Evolutionary conservation across 805 yeast species (phyloP).

Genomic region (Nakazawaea anatomiae): DNA sequence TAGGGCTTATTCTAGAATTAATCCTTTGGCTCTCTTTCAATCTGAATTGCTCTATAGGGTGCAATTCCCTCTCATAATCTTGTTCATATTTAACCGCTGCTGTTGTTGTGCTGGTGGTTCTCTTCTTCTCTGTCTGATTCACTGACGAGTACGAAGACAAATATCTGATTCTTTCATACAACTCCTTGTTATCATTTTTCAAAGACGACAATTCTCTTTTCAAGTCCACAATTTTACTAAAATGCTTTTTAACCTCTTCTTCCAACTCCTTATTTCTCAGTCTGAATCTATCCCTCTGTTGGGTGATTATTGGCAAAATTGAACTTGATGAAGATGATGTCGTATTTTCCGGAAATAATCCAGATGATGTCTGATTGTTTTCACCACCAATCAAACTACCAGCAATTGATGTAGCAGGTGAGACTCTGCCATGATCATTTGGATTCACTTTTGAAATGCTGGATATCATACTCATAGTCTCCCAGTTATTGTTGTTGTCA

Average conservation of each 20-base stretch:
- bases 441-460: constrained; percentile 38
- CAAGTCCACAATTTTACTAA: constrained; percentile 48
- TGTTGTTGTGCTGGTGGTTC: constrained; percentile 21
- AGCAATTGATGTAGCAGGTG: constrained; percentile 49
- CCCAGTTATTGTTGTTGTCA: constrained; percentile 46
- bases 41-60: constrained; percentile 81
- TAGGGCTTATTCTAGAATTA: constrained; percentile 61
- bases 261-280: constrained; percentile 79
- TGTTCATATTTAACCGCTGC: constrained; percentile 56
- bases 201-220: constrained; percentile 58
- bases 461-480: constrained; percentile 63
- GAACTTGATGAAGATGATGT: constrained; percentile 26
- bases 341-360: neutral
- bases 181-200: constrained; percentile 68
- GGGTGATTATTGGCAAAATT: constrained; percentile 80
- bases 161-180: constrained; percentile 74
- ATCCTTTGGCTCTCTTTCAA: constrained; percentile 72
- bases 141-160: constrained; percentile 40
- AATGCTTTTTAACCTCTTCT: constrained; percentile 63
- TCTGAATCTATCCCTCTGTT: constrained; percentile 92
- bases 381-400: constrained; percentile 25
- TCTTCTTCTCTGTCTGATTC: constrained; percentile 12
- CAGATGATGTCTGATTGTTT: neutral
- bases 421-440: constrained; percentile 29
- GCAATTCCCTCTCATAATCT: constrained; percentile 69